phyloP scores from a whole-genome alignment of 495 filamentous ascomycete genomes.

The Penicillium crystallinum region DNA sequence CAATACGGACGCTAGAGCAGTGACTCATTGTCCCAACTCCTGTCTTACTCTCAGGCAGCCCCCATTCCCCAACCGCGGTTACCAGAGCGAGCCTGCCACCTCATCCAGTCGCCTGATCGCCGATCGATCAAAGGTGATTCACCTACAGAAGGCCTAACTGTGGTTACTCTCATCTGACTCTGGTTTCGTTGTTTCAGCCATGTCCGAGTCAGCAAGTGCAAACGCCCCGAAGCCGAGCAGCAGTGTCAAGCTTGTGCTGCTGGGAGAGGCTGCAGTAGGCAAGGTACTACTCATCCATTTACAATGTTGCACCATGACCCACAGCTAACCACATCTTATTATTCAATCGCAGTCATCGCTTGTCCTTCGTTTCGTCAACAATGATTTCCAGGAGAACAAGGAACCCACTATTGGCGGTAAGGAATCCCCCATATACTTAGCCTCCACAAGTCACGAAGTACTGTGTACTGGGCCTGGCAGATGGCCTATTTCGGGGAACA shows the following conservation, averaged over 20 bases:
- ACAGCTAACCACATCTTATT: constrained; percentile 17
- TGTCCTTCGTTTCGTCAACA: constrained; percentile 97
- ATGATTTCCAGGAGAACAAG: constrained; percentile 99
- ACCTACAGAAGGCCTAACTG: constrained; percentile 34
- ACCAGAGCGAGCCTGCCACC: constrained; percentile 20
- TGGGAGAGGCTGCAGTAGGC: constrained; percentile 95
- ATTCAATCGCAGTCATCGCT: constrained; percentile 71
- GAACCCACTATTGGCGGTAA: constrained; percentile 98
- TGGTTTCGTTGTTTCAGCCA: constrained; percentile 17
- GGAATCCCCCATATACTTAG: constrained; percentile 19
- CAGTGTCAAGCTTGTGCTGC: constrained; percentile 96
- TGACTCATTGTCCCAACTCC: neutral
- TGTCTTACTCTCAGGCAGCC: constrained; percentile 8
- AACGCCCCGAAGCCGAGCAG: constrained; percentile 89
- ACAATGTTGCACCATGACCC: constrained; percentile 1
- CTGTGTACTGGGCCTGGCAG: neutral
- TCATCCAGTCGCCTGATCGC: constrained; percentile 21
- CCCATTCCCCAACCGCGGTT: constrained; percentile 5
- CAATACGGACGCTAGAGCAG: neutral
- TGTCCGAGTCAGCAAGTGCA: constrained; percentile 43
- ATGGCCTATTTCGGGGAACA: too few species aligned
- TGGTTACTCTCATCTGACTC: constrained; percentile 4
- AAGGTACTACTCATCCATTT: constrained; percentile 59
- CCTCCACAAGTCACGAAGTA: constrained; percentile 3
- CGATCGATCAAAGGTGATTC: constrained; percentile 15